These are phyloP conservation scores for Citrullus amarus DNA, from an alignment of 306 rosid genomes.

Conservation along the genomic window DNA sequence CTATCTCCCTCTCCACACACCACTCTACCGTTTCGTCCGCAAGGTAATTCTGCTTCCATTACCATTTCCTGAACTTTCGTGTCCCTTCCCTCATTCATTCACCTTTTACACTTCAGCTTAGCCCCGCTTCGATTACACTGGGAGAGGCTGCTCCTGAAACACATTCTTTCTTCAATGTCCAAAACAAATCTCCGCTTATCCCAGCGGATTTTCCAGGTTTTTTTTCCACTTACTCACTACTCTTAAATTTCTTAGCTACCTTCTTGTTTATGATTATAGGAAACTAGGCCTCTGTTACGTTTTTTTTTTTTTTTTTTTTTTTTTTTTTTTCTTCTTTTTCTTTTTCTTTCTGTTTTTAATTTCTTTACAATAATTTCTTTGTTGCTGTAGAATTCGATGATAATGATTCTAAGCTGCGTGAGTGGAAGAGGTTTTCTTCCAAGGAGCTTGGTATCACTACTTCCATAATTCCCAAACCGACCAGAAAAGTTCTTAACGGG, in stretches of 20 bases:
- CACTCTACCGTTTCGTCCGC: background rate
- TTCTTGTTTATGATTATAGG: background rate
- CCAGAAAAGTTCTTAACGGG: conserved; percentile 47
- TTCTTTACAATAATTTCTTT: background rate
- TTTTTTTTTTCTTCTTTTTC: background rate
- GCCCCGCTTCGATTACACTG: background rate
- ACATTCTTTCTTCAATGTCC: background rate
- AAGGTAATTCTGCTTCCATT: background rate
- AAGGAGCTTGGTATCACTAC: conserved; percentile 58
- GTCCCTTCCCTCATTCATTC: background rate
- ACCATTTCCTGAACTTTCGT: background rate
- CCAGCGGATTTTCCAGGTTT: background rate
- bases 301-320: background rate
- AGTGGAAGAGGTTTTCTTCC: conserved; percentile 62
- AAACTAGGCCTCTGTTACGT: background rate
- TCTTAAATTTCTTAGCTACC: background rate
- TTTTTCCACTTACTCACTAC: background rate
- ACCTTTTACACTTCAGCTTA: background rate
- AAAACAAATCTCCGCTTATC: background rate
- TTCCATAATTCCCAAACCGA: conserved; percentile 56
- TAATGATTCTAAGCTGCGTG: conserved; percentile 22
- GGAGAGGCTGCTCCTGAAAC: background rate
- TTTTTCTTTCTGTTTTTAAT: too few relatives aligned
- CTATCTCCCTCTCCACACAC: background rate
- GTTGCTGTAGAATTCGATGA: background rate